Base-by-base conservation (phyloP, 1,284 basidiomycete species). In the Irpex lacteus region DNA sequence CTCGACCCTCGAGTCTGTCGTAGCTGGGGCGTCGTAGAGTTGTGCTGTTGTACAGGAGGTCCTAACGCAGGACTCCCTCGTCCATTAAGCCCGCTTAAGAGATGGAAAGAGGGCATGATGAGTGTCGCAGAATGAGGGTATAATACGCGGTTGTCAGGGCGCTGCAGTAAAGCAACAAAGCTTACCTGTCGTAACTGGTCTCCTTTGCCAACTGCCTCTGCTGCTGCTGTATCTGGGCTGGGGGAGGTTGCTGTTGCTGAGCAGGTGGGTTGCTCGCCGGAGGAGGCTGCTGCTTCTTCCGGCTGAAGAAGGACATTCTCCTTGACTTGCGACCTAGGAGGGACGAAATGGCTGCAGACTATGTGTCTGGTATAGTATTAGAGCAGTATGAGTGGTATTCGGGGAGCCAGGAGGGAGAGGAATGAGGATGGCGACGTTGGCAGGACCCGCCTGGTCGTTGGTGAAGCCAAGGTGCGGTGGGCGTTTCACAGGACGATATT, bases 241-340 rank as follows among this genome's bases (percentile, higher is more conserved):
- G 62, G 13, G 89, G 81, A 58, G 61, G 61, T 26, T 47, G 54
- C 4, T 52, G 54, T 56, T 26, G 54, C 85, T 74, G 88, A 85
- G 68, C 83, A 85, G 49, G 87, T 82, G 49, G 87, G 84, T 75
- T 86, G 85, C 68, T 78, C 76, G 65, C 74, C 61, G 67, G 74
- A 70, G 69, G 75, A 73, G 77, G 76, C 66, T 72, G 70, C 72
- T 86, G 82, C 83, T 90, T 91, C 89, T 88, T 92, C 85, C 90
- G 85, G 60, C 85, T 89, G 85, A 93, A 93, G 89, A 92, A 93
- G 84, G 89, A 91, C 91, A 92, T 93, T 86, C 88, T 89, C 78
- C 87, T 81, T 69, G 85, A 73, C 76, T 84, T 83, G 73, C 75
- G 75, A 68, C 78, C 76, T 72, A 84, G 76, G 74, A 85, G 75